phyloP scores from a whole-genome alignment of 306 rosid genomes.

The Quercus berberidifolia region DNA sequence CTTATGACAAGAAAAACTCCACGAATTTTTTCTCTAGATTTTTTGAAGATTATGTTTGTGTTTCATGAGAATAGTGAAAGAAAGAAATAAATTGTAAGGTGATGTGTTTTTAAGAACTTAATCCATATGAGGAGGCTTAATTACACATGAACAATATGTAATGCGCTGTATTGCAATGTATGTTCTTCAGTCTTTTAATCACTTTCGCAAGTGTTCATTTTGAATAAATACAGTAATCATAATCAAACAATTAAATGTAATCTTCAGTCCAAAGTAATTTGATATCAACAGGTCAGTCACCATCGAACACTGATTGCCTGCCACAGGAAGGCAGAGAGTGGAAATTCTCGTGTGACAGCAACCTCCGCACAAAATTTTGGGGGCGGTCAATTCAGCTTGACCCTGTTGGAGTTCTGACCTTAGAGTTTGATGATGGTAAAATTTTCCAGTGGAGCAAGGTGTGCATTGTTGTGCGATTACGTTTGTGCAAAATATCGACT shows the following conservation, averaged over 20 bases:
- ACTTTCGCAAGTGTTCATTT: background rate
- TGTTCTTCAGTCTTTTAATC: background rate
- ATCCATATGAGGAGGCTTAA: background rate
- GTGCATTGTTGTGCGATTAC: slow-evolving; percentile 9
- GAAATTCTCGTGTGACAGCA: background rate
- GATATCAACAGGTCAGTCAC: slow-evolving; percentile 16
- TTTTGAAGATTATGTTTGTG: background rate
- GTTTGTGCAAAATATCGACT: slow-evolving; percentile 1
- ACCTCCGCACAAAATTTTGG: background rate
- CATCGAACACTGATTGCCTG: background rate
- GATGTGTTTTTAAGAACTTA: background rate
- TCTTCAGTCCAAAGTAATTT: background rate
- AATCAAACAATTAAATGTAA: background rate
- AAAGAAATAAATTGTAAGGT: background rate
- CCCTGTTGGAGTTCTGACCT: background rate
- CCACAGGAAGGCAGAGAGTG: background rate
- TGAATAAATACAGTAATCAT: background rate
- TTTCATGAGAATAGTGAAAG: background rate
- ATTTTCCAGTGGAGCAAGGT: background rate
- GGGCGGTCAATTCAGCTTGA: background rate
- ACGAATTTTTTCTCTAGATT: background rate
- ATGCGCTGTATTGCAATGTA: background rate
- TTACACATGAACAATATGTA: background rate
- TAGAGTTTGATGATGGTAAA: background rate
- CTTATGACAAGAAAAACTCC: background rate